Evolutionary conservation across 1,139 yeast species (phyloP).

Genomic region (Candida dubliniensis): DNA sequence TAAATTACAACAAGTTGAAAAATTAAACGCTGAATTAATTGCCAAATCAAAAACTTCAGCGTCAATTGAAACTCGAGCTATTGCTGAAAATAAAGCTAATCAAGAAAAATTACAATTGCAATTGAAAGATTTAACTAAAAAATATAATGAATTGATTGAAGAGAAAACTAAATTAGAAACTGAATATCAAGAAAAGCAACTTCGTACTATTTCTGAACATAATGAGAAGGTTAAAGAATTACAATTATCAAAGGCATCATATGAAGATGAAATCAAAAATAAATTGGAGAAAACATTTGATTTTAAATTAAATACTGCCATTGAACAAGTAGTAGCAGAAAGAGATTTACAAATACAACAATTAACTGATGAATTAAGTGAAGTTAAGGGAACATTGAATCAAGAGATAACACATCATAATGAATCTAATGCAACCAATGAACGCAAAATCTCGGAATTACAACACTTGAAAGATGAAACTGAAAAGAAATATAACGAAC

Average conservation of each 20-base stretch:
- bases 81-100: too few species aligned
- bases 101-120: too few species aligned
- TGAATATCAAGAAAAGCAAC: background rate
- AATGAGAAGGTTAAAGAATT: constrained; percentile 1
- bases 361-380: constrained; percentile 12
- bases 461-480: constrained; percentile 7
- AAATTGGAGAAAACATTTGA: constrained; percentile 25
- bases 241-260: background rate
- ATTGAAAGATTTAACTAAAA: background rate
- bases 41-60: background rate
- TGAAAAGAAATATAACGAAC: constrained; percentile 5
- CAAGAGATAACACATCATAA: constrained; percentile 2
- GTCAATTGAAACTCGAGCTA: background rate
- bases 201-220: constrained; percentile 1
- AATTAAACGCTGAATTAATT: background rate
- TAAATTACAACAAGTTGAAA: too few species aligned
- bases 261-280: constrained; percentile 1
- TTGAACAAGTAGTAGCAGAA: constrained; percentile 30
- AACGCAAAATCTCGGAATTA: constrained; percentile 11
- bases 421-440: constrained; percentile 10
- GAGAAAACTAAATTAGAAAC: constrained; percentile 5
- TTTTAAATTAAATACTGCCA: constrained; percentile 28
- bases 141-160: constrained; percentile 3
- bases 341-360: constrained; percentile 24
- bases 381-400: constrained; percentile 7